A percentile compares a stretch with the other conserved stretches of the same genome.
phyloP scores from a whole-genome alignment of 805 yeast genomes.

The Blastobotrys parvus region DNA sequence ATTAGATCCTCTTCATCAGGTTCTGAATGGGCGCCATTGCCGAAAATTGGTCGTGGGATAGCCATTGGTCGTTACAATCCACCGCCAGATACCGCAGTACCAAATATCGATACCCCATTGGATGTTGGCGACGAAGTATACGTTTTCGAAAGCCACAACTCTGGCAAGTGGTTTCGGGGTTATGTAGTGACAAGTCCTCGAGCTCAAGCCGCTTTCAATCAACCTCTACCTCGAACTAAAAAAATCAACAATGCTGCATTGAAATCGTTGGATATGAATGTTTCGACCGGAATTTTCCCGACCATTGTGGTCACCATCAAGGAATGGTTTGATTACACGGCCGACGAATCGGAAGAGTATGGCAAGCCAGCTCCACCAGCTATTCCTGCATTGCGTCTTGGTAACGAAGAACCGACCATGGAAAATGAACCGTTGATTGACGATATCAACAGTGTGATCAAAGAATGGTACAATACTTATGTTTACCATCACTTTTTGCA shows the following conservation, averaged over 20 bases:
- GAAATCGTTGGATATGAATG: conserved; percentile 18
- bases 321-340: conserved; percentile 24
- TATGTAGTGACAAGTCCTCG: conserved; percentile 56
- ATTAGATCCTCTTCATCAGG: not conserved
- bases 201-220: conserved; percentile 20
- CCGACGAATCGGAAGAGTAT: conserved; percentile 18
- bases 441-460: conserved; percentile 26
- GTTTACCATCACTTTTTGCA: conserved; percentile 20
- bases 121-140: conserved; percentile 63
- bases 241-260: conserved; percentile 24
- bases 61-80: conserved; percentile 25
- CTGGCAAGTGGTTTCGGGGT: conserved; percentile 69
- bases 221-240: conserved; percentile 24
- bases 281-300: conserved; percentile 23
- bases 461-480: conserved; percentile 26
- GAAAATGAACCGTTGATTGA: conserved; percentile 24
- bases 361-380: conserved; percentile 18
- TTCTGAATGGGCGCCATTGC: conserved; percentile 41
- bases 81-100: conserved; percentile 27
- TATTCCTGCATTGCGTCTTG: conserved; percentile 18
- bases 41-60: conserved; percentile 24
- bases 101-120: conserved; percentile 26
- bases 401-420: conserved; percentile 16
- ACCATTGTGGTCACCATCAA: conserved; percentile 16
- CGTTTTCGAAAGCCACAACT: conserved; percentile 52